These are phyloP conservation scores for Tetrahymena malaccensis DNA, from an alignment of 73 alveolate genomes.

Conservation along the genomic window DNA sequence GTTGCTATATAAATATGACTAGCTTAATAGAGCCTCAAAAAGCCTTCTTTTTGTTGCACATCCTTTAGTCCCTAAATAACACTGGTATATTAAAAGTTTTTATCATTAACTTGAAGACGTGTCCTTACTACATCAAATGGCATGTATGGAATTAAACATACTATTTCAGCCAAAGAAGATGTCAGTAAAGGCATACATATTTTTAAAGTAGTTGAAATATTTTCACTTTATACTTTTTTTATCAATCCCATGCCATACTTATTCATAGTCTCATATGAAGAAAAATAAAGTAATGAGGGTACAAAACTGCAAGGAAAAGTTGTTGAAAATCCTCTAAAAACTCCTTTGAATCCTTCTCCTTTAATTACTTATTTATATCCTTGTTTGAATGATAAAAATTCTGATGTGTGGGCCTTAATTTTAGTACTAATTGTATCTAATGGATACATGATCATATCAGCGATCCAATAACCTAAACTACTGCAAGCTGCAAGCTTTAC, in stretches of 20 bases:
- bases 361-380: conserved; percentile 31
- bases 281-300: conserved; percentile 16
- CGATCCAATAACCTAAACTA: conserved; percentile 25
- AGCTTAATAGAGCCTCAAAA: conserved; percentile 19
- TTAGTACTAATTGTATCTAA: conserved; percentile 34
- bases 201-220: neutral
- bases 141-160: conserved; percentile 7
- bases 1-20: conserved; percentile 16
- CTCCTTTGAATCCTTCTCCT: conserved; percentile 29
- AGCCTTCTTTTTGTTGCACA: conserved; percentile 18
- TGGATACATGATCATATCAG: conserved; percentile 40
- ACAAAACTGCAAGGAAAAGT: conserved; percentile 27
- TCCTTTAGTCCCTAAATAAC: conserved; percentile 3
- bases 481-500: conserved; percentile 13
- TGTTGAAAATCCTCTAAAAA: conserved; percentile 38
- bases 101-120: conserved; percentile 30
- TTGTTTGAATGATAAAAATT: conserved; percentile 13
- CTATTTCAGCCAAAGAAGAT: conserved; percentile 20
- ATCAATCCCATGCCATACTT: conserved; percentile 1
- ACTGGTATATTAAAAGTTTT: conserved; percentile 25
- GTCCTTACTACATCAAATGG: conserved; percentile 38
- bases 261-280: conserved; percentile 24
- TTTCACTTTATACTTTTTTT: conserved; percentile 4
- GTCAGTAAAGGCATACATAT: conserved; percentile 27
- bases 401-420: conserved; percentile 25